phyloP scores from a whole-genome alignment of 2,329 filamentous ascomycete genomes.

The Pseudogymnoascus sp. region DNA sequence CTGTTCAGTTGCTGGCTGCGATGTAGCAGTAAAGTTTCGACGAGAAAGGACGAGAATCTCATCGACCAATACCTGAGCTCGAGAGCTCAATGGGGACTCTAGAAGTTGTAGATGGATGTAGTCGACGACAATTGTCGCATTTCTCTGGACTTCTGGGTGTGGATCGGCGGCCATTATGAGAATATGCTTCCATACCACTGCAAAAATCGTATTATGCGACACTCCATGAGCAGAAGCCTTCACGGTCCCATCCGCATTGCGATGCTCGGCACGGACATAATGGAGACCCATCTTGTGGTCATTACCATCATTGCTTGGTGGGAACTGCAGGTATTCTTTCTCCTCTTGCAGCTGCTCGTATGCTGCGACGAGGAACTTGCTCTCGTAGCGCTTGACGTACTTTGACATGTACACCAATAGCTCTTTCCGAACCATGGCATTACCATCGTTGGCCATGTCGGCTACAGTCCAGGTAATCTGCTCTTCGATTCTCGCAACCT shows the following conservation, averaged over 20 bases:
- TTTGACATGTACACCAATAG: conserved; percentile 88
- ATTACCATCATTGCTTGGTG: conserved; percentile 47
- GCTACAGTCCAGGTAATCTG: conserved; percentile 81
- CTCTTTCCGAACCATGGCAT: conserved; percentile 88
- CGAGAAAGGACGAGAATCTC: conserved; percentile 55
- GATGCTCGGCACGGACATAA: conserved; percentile 48
- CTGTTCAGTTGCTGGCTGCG: conserved; percentile 17
- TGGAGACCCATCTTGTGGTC: conserved; percentile 57
- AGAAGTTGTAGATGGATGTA: conserved; percentile 72
- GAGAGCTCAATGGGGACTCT: conserved; percentile 64
- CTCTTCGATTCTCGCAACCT: conserved; percentile 86
- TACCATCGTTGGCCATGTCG: conserved; percentile 89
- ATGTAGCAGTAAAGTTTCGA: conserved; percentile 36
- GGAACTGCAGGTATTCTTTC: conserved; percentile 55
- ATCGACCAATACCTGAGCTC: conserved; percentile 65
- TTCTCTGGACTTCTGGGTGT: conserved; percentile 82
- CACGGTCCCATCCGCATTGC: conserved; percentile 50
- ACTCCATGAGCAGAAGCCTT: conserved; percentile 50
- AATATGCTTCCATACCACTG: conserved; percentile 89
- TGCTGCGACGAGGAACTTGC: conserved; percentile 83
- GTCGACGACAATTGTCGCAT: conserved; percentile 79
- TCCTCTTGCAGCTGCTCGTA: conserved; percentile 88
- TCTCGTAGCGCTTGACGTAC: conserved; percentile 83
- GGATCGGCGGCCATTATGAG: conserved; percentile 88
- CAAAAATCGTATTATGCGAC: conserved; percentile 84